Evolutionary conservation across 768 basidiomycete species (phyloP).

Genomic region (Hericium alpestre): DNA sequence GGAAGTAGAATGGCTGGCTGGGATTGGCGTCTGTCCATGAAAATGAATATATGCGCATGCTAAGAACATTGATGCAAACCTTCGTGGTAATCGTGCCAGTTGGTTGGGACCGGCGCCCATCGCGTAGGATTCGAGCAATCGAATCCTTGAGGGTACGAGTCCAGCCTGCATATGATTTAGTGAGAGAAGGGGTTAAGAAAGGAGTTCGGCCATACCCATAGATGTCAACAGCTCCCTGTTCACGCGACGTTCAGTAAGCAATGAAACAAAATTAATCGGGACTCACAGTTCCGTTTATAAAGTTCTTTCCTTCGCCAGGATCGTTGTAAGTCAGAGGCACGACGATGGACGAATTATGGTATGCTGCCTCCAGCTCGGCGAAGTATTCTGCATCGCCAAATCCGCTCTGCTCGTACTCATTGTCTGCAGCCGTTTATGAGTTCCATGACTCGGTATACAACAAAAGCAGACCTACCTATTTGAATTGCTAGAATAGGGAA

Average conservation of each 20-base stretch:
- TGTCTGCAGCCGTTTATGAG: conserved; percentile 34
- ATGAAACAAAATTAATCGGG: neutral
- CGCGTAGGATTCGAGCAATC: conserved; percentile 64
- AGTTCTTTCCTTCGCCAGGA: conserved; percentile 44
- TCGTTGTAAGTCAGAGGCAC: conserved; percentile 74
- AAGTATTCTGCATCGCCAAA: conserved; percentile 45
- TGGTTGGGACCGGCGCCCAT: conserved; percentile 57
- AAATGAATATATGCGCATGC: neutral
- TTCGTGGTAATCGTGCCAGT: conserved; percentile 56
- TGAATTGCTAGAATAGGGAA: conserved; percentile 33
- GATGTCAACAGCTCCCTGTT: conserved; percentile 61
- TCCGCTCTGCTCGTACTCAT: conserved; percentile 55
- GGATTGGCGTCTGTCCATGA: conserved; percentile 25
- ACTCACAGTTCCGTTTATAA: conserved; percentile 59
- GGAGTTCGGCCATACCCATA: conserved; percentile 39
- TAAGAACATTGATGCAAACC: conserved; percentile 11
- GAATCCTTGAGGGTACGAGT: conserved; percentile 69
- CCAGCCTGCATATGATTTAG: conserved; percentile 18
- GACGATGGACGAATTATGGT: conserved; percentile 44
- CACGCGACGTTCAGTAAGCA: neutral
- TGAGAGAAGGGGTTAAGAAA: neutral
- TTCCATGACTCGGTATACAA: neutral
- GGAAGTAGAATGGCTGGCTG: conserved; percentile 58
- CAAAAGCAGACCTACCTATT: conserved; percentile 28
- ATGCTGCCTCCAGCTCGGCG: conserved; percentile 44